Conservation (phyloP, 306 rosid species). For the Dicorynia guianensis region DNA sequence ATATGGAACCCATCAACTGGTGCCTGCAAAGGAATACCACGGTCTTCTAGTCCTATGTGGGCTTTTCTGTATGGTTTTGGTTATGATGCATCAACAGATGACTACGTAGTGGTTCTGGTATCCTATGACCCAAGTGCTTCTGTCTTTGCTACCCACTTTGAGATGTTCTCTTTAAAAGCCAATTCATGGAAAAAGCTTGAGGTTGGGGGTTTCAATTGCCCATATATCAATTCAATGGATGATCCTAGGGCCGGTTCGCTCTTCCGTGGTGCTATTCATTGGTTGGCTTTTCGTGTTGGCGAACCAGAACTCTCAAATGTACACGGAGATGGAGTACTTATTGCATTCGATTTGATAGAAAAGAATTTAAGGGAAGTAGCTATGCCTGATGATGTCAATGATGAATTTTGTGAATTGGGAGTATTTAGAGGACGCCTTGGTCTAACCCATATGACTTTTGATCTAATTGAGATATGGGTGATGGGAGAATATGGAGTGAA, state of each 20-base stretch:
- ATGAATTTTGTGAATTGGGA: background rate
- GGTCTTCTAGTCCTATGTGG: background rate
- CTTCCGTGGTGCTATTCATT: conserved; percentile 3
- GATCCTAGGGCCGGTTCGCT: background rate
- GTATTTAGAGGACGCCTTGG: background rate
- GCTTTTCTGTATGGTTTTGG: background rate
- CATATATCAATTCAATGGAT: background rate
- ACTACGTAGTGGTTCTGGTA: background rate
- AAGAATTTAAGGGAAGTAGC: conserved; percentile 1
- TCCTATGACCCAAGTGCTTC: background rate
- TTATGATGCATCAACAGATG: background rate
- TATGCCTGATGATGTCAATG: background rate
- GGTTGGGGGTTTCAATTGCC: no score
- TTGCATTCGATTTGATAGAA: background rate
- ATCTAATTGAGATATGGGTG: conserved; percentile 4
- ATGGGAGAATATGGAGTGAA: conserved; percentile 27
- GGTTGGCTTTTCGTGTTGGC: background rate
- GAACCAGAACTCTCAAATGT: background rate
- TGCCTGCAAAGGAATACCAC: background rate
- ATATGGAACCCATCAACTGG: background rate
- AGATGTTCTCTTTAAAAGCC: background rate
- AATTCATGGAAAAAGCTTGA: background rate
- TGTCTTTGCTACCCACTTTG: background rate
- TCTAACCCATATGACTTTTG: background rate
- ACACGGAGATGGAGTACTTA: background rate